Evolutionary conservation across 495 filamentous ascomycete genomes (phyloP), one percentile per base, ranked within the genome.

Genomic region (Tetracladium marchalianum): DNA sequence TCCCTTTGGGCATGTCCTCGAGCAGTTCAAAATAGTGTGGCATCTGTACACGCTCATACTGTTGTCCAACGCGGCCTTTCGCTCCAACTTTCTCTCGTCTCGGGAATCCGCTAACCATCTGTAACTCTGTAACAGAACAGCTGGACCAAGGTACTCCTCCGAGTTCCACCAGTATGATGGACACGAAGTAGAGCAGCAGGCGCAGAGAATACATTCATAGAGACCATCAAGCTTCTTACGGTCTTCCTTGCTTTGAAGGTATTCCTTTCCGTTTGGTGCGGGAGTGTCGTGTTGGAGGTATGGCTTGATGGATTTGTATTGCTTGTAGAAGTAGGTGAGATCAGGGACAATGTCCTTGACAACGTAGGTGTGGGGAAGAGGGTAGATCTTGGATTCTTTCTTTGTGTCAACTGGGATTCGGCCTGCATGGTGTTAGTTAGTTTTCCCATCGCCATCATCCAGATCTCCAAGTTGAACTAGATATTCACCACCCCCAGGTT

Each of bases 91-190:
- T 61, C 73, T 76, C 80, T 96, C 84, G 65, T 98, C 92, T 58
- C 92, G 80, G 9, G 82, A 87, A 65, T 98, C 92, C 50, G 81
- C 83, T 50, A 98, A 68, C 92, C 92, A 98, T 49, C 92, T 80
- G 79, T 95, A 98, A 12, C 87, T 92, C 66, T 98, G 92, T 44
- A 98, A 73, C 37, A 98, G 83, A 49, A 98, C 85, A 47, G 92
- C 92, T 31, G 92, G 92, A 48, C 92, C 92, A 22, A 98, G 85
- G 75, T 97, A 98, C 64, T 97, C 89, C 67, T 95, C 87, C 57
- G 78, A 79, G 73, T 98, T 98, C 92, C 92, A 98, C 92, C 92
- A 98, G 77, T 98, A 98, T 7, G 85, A 92, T 2, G 92, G 92
- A 73, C 92, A 98, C 31, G 89, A 94, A 17, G 92, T 98, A 51